A percentile compares a stretch with the other conserved stretches of the same genome.
Evolutionary conservation across 2,329 filamentous ascomycete species (phyloP).

Genomic region (Ceratocystis huliohia): DNA sequence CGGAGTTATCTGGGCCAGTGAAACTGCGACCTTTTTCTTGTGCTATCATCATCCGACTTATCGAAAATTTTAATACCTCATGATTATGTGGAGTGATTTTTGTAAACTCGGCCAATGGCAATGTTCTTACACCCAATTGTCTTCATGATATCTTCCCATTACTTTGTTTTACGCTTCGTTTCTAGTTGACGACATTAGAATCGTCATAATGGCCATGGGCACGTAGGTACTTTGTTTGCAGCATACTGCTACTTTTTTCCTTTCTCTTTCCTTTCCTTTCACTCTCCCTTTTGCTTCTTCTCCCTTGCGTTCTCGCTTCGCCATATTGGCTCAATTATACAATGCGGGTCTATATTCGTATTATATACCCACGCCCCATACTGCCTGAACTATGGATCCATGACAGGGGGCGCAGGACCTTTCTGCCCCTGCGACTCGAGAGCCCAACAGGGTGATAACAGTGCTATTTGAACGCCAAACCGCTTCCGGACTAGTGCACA

Average conservation of each 20-base stretch:
- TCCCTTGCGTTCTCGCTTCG: no score
- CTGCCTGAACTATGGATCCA: no score
- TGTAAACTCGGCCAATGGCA: no score
- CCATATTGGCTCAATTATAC: no score
- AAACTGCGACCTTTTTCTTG: neutral
- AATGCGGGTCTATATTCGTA: neutral
- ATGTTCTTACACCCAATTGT: no score
- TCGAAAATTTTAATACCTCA: neutral
- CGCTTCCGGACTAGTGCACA: constrained; percentile 8
- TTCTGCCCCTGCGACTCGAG: neutral
- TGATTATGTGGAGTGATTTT: neutral
- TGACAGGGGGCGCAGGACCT: neutral
- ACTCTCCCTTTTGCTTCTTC: neutral
- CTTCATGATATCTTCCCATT: no score
- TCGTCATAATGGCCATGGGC: no score
- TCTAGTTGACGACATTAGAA: no score
- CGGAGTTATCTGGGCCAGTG: neutral
- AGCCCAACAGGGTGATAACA: constrained; percentile 2
- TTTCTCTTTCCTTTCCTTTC: neutral
- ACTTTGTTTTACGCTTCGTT: no score
- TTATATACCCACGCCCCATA: neutral
- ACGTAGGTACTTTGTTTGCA: no score
- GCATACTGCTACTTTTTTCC: neutral
- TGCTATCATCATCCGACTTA: neutral
- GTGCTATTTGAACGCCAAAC: neutral